These are phyloP conservation scores for Carnegiea gigantea DNA, from an alignment of 179 eudicot species.

Conservation along the genomic window DNA sequence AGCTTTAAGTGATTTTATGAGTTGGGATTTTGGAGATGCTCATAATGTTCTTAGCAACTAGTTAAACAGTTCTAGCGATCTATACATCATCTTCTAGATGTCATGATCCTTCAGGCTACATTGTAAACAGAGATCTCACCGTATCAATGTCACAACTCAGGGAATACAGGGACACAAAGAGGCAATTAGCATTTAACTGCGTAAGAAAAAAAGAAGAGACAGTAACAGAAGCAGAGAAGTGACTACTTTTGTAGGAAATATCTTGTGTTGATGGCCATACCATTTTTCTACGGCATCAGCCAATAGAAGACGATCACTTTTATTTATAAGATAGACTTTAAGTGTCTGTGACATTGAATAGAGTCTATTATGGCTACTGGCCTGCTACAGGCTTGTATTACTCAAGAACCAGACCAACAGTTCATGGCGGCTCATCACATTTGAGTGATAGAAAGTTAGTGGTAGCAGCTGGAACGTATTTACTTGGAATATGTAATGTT, in stretches of 20 bases:
- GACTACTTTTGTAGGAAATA: background rate
- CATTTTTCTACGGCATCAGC: background rate
- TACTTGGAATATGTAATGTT: too few species aligned
- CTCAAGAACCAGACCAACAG: too few species aligned
- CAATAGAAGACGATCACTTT: too few species aligned
- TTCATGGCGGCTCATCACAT: too few species aligned
- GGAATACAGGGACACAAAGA: background rate
- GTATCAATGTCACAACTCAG: background rate
- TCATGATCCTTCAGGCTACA: background rate
- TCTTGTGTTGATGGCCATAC: background rate
- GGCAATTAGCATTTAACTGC: background rate
- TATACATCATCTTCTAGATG: background rate
- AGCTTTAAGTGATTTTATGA: background rate
- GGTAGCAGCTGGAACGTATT: too few species aligned
- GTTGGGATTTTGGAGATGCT: background rate
- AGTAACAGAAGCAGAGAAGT: background rate
- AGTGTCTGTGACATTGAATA: too few species aligned
- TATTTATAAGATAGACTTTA: too few species aligned
- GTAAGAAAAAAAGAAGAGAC: background rate
- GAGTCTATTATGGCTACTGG: too few species aligned
- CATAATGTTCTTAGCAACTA: background rate
- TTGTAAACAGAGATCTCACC: background rate
- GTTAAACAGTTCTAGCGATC: background rate
- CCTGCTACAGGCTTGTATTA: too few species aligned
- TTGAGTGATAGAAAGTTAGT: too few species aligned